Base-by-base conservation (phyloP, 306 rosid species). In the Cucumis hystrix region DNA sequence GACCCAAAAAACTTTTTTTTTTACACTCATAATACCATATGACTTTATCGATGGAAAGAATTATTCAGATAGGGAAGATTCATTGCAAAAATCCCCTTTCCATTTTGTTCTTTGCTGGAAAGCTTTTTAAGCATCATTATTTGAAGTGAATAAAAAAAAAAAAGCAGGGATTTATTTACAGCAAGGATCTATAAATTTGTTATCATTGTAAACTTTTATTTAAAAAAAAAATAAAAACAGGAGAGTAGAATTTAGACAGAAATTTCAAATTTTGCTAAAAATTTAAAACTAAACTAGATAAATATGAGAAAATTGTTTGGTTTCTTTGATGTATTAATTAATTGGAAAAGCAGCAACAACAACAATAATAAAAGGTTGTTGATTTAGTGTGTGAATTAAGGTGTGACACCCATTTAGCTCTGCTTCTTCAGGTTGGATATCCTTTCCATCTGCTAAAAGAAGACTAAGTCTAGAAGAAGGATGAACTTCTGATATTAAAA, bases 71-170 rank as follows among this genome's bases (percentile, higher is more conserved):
- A 17, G 56, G 13, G 33, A 37, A 54, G 58, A 76, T 20, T 43
- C 43, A 43, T 76, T 43, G 63, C 58, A 67, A 59, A 33, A 66
- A 59, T 75, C 69, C 21, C 54, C 71, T 61, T 75, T 75, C 30
- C 40, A 18, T 66, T 64, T 64, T 56, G 35, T 23, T 69, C 40
- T 25, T 14, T 23, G 75, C 75, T 45, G 56, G 33, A 68, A 68
- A 43, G 75, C 51, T 69, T 71, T 8, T 14, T 23, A 69, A 43
- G 20, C 75, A 43, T 70, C 57, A 2, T 21, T 11, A 43, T 45
- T 77, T 55, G 7, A 70, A 70, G 58, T 69, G 75, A 7, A 69
- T 28, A 10, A 68, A 20, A 41, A 0, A 43, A n/a, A 69, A 30
- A 8, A n/a, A n/a, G n/a, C 4, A 21, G 13, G 2, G 7, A 66